Base-by-base conservation (phyloP, 2,329 filamentous ascomycete species). In the Passalora sequoiae region DNA sequence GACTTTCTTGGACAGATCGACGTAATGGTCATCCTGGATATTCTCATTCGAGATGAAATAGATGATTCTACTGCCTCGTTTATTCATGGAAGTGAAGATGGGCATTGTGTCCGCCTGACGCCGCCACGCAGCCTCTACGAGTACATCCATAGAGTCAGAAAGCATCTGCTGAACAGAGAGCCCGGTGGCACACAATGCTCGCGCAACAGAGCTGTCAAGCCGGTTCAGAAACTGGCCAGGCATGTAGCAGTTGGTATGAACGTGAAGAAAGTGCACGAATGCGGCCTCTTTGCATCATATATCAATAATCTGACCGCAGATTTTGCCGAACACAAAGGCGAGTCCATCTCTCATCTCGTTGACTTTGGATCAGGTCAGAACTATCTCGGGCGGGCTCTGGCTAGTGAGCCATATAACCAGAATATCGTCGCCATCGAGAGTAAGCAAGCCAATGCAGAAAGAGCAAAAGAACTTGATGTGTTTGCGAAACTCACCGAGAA, bases 341-440 rank as follows among this genome's bases (percentile, higher is more conserved):
- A 66, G 44, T 36, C 51, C 6, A 81, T 96, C 47, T 86, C 88
- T 0, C 89, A 97, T 68, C 81, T 95, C 46, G 83, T 97, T 37
- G 92, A 98, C 67, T 95, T 97, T 65, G 92, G 92, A 20, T 95
- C 89, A 40, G 92, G 92, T 0, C 91, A 97, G 64, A 97, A 96
- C 61, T 98, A 98, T 60, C 80, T 98, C 3, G 91, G 92, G 1
- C 78, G 92, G 33, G 85, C 87, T 1, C 72, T 98, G 45, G 91
- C 91, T 10, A 88, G 84, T 49, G 75, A 82, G 41, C 89, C 89
- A 1, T 95, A 94, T 68, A 86, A 89, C 59, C 81, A 83, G 57
- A 80, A 89, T 53, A 84, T 97, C 31, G 81, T 97, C 42, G 92
- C 91, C 1, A 88, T 98, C 24, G 92, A 98, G 66, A 86, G 88